Conservation (phyloP, 116 monocot genomes). For the Zostera marina region DNA sequence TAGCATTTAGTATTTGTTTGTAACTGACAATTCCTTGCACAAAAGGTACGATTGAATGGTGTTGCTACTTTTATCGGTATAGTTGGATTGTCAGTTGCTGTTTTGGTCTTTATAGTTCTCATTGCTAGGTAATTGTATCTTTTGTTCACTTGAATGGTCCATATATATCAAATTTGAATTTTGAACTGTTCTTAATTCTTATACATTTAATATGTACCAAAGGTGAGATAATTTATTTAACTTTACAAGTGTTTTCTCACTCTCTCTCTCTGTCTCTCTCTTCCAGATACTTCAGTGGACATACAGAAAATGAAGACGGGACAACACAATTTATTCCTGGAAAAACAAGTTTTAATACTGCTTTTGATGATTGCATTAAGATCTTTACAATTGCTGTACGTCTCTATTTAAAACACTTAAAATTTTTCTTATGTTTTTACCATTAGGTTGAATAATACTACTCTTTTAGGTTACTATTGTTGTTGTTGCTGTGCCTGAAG, state of each 20-base stretch:
- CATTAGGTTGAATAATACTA: background rate
- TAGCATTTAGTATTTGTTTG: background rate
- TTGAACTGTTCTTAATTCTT: too few relatives aligned
- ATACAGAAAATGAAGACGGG: slow-evolving; percentile 59
- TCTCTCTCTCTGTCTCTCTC: too few relatives aligned
- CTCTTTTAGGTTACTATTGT: slow-evolving; percentile 53
- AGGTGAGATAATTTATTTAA: background rate
- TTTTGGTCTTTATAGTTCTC: slow-evolving; percentile 64
- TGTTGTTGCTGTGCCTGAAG: slow-evolving; percentile 97
- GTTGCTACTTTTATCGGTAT: slow-evolving; percentile 92
- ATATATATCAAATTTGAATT: too few relatives aligned
- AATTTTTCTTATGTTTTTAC: background rate
- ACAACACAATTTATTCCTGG: slow-evolving; percentile 43
- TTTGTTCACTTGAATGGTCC: background rate
- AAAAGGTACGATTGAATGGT: slow-evolving; percentile 90
- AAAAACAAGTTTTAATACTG: slow-evolving; percentile 41
- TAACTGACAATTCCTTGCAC: background rate
- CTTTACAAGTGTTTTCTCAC: background rate
- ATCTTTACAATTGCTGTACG: slow-evolving; percentile 84
- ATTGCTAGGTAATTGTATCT: slow-evolving; percentile 33
- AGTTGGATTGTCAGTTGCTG: slow-evolving; percentile 69
- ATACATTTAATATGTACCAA: too few relatives aligned
- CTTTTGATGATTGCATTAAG: slow-evolving; percentile 48
- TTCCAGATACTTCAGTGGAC: slow-evolving; percentile 69
- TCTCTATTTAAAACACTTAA: background rate